Evolutionary conservation across 148 eudicot genomes (phyloP), one percentile per base, ranked within the genome.

Genomic region (Chenopodium album): DNA sequence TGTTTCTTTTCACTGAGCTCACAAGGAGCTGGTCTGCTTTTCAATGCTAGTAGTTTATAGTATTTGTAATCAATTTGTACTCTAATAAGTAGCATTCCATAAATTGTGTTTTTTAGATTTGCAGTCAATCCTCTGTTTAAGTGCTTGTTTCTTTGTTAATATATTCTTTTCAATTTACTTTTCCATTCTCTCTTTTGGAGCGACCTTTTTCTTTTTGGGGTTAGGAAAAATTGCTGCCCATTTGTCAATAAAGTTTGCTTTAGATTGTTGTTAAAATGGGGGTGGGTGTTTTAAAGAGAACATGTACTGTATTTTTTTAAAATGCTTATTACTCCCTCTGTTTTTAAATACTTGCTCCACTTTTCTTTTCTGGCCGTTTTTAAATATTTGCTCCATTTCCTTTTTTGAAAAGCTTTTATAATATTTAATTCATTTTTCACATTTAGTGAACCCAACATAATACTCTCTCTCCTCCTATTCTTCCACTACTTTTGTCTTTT

Each of bases 181-280:
- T 70, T 70, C 73, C 73, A 17, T 9, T 44, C n/a, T 72, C 19
- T 37, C 23, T 28, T 10, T 44, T n/a, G n/a, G 46, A 76, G 26
- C 22, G 44, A 20, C 8, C 32, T 31, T 34, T 78, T 78, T 14
- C 62, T 20, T 44, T 47, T 16, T 17, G 50, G 71, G 71, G 11
- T 65, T 23, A 12, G 73, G 63, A 78, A 41, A 19, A 63, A 63
- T 50, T 31, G 62, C 17, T 48, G 66, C 64, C 64, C 81, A 71
- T 56, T 79, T 59, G 76, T 71, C 71, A 73, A 80, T 32, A 73
- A 80, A 64, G 82, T 80, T 52, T 7, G 46, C 70, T 77, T 77
- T 65, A 66, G n/a, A 44, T 66, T 56, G 20, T 14, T 19, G 31
- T 50, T 52, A 71, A 23, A 80, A 23, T 44, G 37, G 19, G 67